These are phyloP conservation scores for Colletotrichum filicis DNA, from an alignment of 2,329 filamentous ascomycete species.

Conservation along the genomic window DNA sequence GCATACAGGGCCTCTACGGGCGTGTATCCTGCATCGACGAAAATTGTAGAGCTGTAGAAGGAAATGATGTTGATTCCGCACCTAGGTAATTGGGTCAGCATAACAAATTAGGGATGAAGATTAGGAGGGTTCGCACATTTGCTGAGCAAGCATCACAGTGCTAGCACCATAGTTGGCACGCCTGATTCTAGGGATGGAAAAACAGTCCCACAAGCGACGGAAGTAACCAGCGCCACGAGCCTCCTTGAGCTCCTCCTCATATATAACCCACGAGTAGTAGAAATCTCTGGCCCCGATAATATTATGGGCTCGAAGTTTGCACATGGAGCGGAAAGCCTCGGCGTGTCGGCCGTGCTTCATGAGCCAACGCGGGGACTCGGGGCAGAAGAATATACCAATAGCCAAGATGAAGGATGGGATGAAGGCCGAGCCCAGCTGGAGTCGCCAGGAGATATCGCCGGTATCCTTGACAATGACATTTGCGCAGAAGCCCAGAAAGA, in stretches of 20 bases:
- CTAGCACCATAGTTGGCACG: no score
- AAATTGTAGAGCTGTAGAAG: conserved; percentile 39
- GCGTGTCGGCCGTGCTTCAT: conserved; percentile 64
- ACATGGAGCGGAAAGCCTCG: conserved; percentile 50
- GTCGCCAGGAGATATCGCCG: conserved; percentile 67
- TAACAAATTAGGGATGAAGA: no score
- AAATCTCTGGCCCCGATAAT: conserved; percentile 52
- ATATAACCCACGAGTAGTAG: conserved; percentile 46
- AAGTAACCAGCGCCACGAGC: conserved; percentile 44
- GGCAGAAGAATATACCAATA: conserved; percentile 61
- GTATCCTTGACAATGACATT: conserved; percentile 65
- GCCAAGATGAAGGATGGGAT: conserved; percentile 63
- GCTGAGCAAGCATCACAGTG: no score
- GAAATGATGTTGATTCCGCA: no score
- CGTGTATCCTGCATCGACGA: conserved; percentile 65
- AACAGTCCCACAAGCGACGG: conserved; percentile 61
- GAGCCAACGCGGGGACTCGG: conserved; percentile 64
- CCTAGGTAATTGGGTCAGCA: no score
- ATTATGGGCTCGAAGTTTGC: no score
- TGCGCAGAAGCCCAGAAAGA: conserved; percentile 61
- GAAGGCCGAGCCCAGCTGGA: conserved; percentile 71
- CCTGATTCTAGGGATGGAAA: conserved; percentile 65
- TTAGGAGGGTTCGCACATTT: no score
- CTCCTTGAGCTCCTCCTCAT: conserved; percentile 44
- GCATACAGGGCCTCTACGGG: conserved; percentile 62